These are phyloP conservation scores for Bonia amplexicaulis DNA, from an alignment of 176 grass and related monocot genomes.

Conservation along the genomic window DNA sequence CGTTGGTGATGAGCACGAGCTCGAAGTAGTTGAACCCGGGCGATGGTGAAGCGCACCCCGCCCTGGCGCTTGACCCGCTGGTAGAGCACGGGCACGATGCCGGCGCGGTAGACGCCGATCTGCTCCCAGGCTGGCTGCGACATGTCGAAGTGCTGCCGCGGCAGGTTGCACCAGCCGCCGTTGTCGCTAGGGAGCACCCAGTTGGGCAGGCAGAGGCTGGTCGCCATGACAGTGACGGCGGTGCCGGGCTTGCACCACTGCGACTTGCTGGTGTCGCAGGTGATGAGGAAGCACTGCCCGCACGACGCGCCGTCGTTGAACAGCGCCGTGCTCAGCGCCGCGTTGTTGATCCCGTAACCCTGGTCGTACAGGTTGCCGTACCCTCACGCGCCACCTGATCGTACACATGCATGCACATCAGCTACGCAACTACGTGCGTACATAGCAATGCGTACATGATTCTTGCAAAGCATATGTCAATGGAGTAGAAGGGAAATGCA, in stretches of 20 bases:
- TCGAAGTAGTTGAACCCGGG: slow-evolving; percentile 46
- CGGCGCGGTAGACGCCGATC: slow-evolving; percentile 31
- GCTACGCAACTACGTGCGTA: not conserved
- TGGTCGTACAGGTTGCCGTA: slow-evolving; percentile 57
- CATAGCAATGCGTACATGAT: not conserved
- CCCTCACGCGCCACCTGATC: slow-evolving; percentile 39
- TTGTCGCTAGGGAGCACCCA: slow-evolving; percentile 22
- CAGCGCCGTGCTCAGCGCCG: slow-evolving; percentile 44
- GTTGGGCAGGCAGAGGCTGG: slow-evolving; percentile 66
- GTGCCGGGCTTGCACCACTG: slow-evolving; percentile 12
- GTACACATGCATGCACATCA: not conserved
- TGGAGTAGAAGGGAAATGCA: not conserved
- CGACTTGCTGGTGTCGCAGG: slow-evolving; percentile 4
- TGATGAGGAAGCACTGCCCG: slow-evolving; percentile 47
- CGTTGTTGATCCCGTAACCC: slow-evolving; percentile 44
- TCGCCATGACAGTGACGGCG: slow-evolving; percentile 42
- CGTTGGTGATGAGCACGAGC: slow-evolving; percentile 45
- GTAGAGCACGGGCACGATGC: slow-evolving; percentile 55
- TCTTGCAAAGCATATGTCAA: not conserved
- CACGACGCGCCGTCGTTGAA: slow-evolving; percentile 60
- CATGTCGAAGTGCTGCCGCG: slow-evolving; percentile 57
- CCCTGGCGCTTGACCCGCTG: slow-evolving; percentile 42
- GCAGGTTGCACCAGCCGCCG: slow-evolving; percentile 65
- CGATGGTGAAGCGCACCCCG: slow-evolving; percentile 37
- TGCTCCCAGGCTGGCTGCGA: slow-evolving; percentile 51